These are phyloP conservation scores for Acer campestre DNA, from an alignment of 345 rosid species.

Conservation along the genomic window DNA sequence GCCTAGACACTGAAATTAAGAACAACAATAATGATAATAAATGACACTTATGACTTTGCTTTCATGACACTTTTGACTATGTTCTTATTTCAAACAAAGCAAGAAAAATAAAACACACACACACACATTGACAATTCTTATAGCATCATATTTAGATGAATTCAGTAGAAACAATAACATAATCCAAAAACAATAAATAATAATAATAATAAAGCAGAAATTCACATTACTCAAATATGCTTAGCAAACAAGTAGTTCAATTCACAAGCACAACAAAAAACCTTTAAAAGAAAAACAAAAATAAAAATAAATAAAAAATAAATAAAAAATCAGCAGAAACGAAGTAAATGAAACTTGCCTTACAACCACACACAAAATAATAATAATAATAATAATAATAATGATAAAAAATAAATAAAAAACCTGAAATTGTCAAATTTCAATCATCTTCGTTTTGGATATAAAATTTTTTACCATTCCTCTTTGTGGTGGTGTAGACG, in stretches of 20 bases:
- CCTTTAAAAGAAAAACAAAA: neutral
- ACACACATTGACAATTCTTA: neutral
- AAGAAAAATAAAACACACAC: neutral
- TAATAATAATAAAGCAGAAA: too few relatives aligned
- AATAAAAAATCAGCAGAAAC: neutral
- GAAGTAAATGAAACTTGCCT: neutral
- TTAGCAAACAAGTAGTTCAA: neutral
- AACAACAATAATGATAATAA: neutral
- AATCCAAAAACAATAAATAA: neutral
- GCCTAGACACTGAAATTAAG: too few relatives aligned
- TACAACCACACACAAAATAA: too few relatives aligned
- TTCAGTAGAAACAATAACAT: neutral
- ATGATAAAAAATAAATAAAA: neutral
- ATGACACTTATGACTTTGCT: neutral
- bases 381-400: too few relatives aligned
- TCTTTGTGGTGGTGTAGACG: conserved; percentile 73
- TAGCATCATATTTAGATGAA: neutral
- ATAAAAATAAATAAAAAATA: neutral
- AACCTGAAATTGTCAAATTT: neutral
- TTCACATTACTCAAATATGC: neutral
- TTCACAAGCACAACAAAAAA: neutral
- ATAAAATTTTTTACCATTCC: conserved; percentile 52
- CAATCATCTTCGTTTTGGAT: too few relatives aligned
- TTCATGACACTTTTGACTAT: neutral
- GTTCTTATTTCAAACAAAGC: neutral